phyloP scores from a whole-genome alignment of 345 rosid genomes.

The Iberis pinnata region DNA sequence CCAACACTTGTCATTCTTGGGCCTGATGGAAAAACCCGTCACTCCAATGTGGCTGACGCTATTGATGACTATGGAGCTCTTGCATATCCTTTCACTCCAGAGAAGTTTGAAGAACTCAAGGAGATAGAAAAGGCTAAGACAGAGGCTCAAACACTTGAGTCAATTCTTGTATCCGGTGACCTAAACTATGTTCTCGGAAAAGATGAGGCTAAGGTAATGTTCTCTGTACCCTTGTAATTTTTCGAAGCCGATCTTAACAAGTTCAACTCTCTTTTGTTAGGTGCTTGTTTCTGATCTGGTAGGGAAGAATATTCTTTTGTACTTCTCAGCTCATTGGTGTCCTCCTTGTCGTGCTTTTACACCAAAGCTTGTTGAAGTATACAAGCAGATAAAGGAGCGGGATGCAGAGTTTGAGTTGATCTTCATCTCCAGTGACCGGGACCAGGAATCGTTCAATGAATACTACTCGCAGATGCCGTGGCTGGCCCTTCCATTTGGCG shows the following conservation, averaged over 20 bases:
- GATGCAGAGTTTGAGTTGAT: constrained; percentile 49
- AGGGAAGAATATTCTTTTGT: constrained; percentile 60
- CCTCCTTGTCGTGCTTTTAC: constrained; percentile 55
- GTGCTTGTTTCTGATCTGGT: constrained; percentile 48
- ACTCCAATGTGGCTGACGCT: constrained; percentile 48
- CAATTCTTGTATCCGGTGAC: constrained; percentile 51
- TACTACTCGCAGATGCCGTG: constrained; percentile 61
- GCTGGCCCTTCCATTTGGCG: constrained; percentile 64
- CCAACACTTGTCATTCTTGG: constrained; percentile 64
- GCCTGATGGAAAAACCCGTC: constrained; percentile 58
- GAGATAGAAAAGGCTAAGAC: constrained; percentile 43
- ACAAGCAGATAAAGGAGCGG: constrained; percentile 48
- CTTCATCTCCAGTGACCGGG: constrained; percentile 53
- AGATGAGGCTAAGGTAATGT: constrained; percentile 46
- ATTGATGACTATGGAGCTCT: constrained; percentile 50
- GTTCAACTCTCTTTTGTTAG: constrained; percentile 28
- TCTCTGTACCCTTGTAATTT: background rate
- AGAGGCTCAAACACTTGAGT: constrained; percentile 55
- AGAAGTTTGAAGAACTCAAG: constrained; percentile 52
- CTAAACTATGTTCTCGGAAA: constrained; percentile 51
- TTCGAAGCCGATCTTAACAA: background rate
- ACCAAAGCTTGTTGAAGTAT: constrained; percentile 51
- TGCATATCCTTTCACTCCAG: constrained; percentile 67
- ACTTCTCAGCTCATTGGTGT: constrained; percentile 75
- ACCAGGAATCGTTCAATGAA: constrained; percentile 44